Percentiles rank a stretch among this genome's conserved stretches.
These are phyloP conservation scores for Carex cristatella DNA, from an alignment of 176 grass and related monocot species.

Conservation along the genomic window DNA sequence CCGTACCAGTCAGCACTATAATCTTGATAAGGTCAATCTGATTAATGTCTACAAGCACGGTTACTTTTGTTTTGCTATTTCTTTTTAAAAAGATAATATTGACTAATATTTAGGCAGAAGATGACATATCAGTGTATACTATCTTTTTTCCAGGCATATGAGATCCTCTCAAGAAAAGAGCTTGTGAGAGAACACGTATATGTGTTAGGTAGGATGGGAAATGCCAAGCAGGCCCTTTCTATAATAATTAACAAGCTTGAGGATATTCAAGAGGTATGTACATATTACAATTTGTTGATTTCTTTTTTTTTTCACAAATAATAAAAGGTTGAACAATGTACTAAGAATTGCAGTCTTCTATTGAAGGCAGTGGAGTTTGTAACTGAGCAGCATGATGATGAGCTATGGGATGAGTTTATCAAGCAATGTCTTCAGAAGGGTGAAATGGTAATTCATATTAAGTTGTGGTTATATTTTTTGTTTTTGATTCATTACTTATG, in stretches of 20 bases:
- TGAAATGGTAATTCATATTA: constrained; percentile 66
- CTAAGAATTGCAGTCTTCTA: background rate
- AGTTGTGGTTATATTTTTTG: constrained; percentile 18
- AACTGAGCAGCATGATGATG: constrained; percentile 84
- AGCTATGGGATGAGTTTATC: constrained; percentile 92
- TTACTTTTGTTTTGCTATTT: background rate
- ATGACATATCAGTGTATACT: constrained; percentile 9
- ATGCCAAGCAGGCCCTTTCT: constrained; percentile 90
- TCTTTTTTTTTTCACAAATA: background rate
- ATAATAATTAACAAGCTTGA: constrained; percentile 92
- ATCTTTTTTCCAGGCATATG: constrained; percentile 78
- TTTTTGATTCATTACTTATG: background rate
- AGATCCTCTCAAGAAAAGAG: constrained; percentile 61
- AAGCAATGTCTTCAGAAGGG: constrained; percentile 80
- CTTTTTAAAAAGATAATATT: background rate
- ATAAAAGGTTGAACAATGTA: constrained; percentile 18
- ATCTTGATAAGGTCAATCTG: constrained; percentile 69
- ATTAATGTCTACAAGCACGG: background rate
- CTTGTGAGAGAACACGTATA: constrained; percentile 82
- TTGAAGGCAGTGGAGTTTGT: constrained; percentile 97
- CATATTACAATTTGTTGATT: constrained; percentile 6
- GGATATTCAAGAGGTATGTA: constrained; percentile 71
- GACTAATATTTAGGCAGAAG: constrained; percentile 12
- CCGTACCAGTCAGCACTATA: constrained; percentile 87
- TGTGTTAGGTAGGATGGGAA: constrained; percentile 95